Base-by-base conservation (phyloP, 768 basidiomycete genomes). In the Tylopilus cervinicoccineus region DNA sequence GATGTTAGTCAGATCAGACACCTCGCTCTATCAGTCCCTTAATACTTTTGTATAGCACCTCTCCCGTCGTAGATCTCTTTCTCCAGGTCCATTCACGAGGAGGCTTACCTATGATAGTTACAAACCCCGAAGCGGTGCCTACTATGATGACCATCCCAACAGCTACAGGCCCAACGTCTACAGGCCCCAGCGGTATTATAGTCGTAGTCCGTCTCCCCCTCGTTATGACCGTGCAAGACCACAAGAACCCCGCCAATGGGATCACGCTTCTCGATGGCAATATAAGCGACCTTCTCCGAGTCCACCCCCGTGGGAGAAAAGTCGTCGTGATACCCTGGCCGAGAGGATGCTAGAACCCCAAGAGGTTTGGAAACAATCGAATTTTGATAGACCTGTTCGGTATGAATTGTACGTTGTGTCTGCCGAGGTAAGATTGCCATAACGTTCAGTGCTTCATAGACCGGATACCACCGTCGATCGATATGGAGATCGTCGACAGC, bases 261-360 rank as follows among this genome's bases (percentile, higher is more conserved):
- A 75, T 53, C 71, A 75, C 27, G 50, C 66, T 43, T 49, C 71
- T 47, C 59, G 70, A 42, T 77, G 79, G 77, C 68, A 67, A 37
- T 56, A 80, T 29, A 69, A 76, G 54, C 69, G 75, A 51, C 64
- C 68, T 36, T 57, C 70, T 20, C 70, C 63, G n/a, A 65, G 65
- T 49, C 64, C 72, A 50, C 58, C 53, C 29, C 50, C 62, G 45
- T 61, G 62, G 66, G 60, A 62, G 43, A 64, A 66, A 53, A 57
- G 33, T 38, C 62, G 64, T 48, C 68, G 71, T 43, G 73, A 74
- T 48, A 64, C 62, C 48, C 64, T 72, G 39, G 69, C 73, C 12
- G 70, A 76, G 50, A 73, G 83, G 54, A 78, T 81, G 72, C 81
- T 88, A 59, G 87, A 88, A 60, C 84, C 86, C 27, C 84, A 83